Base-by-base conservation (phyloP, 139 green algal species). In the Trebouxia sp. region DNA sequence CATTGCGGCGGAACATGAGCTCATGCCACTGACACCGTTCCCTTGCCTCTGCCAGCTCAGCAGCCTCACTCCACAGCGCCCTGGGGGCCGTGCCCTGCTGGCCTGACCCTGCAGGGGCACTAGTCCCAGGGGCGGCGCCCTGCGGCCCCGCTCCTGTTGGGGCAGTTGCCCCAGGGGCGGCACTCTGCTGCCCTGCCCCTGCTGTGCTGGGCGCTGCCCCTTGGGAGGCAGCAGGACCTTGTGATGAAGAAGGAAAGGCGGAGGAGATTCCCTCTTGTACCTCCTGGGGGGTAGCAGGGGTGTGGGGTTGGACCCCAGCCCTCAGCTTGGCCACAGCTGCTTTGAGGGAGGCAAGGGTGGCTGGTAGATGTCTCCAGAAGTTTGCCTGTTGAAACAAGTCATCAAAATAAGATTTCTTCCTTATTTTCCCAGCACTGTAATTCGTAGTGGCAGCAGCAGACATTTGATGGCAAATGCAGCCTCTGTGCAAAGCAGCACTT, bases 301-400 rank as follows among this genome's bases (percentile, higher is more conserved):
- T 32, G 43, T 67, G 11, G 56, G 77, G 32, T 35, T 35, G 41
- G 41, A 56, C 41, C 41, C 41, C 69, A n/a, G 24, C 74, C 56
- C 56, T 70, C 65, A 83, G 43, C 65, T 39, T 37, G 43, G 17
- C 28, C 65, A 42, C 32, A 24, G 35, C 35, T 30, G 35, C 62
- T 15, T 72, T 72, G 32, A 84, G 80, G 38, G n/a, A 30, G 42
- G 69, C 67, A 53, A 96, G 80, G 0, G 92, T 95, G 35, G 82
- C 83, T 12, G 92, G 90, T 79, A 96, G 83, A 45, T 85, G 77
- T 24, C 37, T 51, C 92, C 92, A 96, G 84, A 96, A 96, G 28
- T 58, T 32, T 0, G 82, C 85, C 83, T 95, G 89, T 24, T 39
- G 7, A 38, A 10, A 43, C 32, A 72, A 9, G n/a, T n/a, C n/a